Conservation (phyloP, 495 filamentous ascomycete genomes). For the Elaphomyces granulatus region DNA sequence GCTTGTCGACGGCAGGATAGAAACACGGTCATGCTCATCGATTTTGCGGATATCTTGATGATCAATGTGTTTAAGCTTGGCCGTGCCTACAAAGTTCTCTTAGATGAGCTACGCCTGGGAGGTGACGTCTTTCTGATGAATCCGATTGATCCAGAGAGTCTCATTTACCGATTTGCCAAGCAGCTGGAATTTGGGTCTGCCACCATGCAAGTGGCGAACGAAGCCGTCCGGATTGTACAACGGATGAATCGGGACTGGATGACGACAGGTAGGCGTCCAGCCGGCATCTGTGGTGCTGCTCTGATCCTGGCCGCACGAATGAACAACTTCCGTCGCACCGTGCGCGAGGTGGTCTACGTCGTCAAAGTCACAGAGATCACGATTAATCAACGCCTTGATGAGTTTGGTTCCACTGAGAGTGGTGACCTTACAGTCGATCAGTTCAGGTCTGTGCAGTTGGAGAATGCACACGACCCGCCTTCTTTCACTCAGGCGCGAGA, state of each 20-base stretch:
- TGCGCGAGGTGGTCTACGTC: conserved; percentile 86
- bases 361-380: conserved; percentile 90
- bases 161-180: conserved; percentile 77
- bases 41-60: conserved; percentile 74
- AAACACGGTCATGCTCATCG: conserved; percentile 70
- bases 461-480: conserved; percentile 64
- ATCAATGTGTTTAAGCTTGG: conserved; percentile 88
- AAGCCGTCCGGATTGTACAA: conserved; percentile 70
- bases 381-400: conserved; percentile 72
- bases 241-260: conserved; percentile 97
- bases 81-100: conserved; percentile 62
- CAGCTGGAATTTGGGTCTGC: conserved; percentile 75
- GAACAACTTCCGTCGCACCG: conserved; percentile 88
- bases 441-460: conserved; percentile 55
- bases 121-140: conserved; percentile 36
- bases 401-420: conserved; percentile 73
- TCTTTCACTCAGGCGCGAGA: conserved; percentile 53
- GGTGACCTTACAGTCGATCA: conserved; percentile 72
- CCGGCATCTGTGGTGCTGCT: conserved; percentile 87
- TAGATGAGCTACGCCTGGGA: conserved; percentile 45
- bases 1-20: conserved; percentile 55
- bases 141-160: conserved; percentile 62
- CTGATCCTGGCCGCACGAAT: conserved; percentile 89
- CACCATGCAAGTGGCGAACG: conserved; percentile 66
- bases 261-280: conserved; percentile 78